Percentiles rank a stretch among this genome's conserved stretches.
Evolutionary conservation across 768 basidiomycete species (phyloP).

Genomic region (Kwoniella dejecticola): DNA sequence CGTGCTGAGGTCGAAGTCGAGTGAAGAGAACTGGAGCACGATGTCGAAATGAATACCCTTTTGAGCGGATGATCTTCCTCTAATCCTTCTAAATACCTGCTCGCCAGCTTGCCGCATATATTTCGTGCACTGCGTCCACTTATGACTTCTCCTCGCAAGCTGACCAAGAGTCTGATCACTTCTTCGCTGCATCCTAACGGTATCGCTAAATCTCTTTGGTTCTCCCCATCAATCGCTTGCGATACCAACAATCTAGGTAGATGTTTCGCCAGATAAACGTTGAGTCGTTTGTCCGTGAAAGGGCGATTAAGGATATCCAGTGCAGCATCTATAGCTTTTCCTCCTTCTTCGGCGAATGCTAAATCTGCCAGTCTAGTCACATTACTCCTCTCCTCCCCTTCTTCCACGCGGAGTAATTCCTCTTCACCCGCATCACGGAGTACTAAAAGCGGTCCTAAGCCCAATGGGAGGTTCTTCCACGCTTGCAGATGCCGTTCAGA

Average conservation of each 20-base stretch:
- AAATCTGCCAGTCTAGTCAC: slow-evolving; percentile 18
- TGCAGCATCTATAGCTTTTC: slow-evolving; percentile 8
- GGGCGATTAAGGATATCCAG: slow-evolving; percentile 29
- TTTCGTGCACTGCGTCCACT: slow-evolving; percentile 3
- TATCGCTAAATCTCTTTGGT: slow-evolving; percentile 11
- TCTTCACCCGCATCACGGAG: slow-evolving; percentile 4
- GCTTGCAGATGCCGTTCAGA: slow-evolving; percentile 12
- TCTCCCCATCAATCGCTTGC: slow-evolving; percentile 3
- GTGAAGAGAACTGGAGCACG: background rate
- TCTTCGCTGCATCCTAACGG: background rate
- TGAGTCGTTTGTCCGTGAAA: background rate
- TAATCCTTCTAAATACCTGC: slow-evolving; percentile 17
- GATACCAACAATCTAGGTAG: slow-evolving; percentile 20
- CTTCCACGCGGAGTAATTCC: slow-evolving; percentile 16
- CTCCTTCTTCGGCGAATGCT: slow-evolving; percentile 10
- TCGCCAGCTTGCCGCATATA: slow-evolving; percentile 3
- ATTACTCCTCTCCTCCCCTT: slow-evolving; percentile 26
- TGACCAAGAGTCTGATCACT: slow-evolving; percentile 10
- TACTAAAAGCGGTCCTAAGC: slow-evolving; percentile 12
- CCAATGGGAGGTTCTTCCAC: slow-evolving; percentile 27
- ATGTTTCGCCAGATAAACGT: slow-evolving; percentile 11
- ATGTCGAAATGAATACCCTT: background rate
- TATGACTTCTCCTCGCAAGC: slow-evolving; percentile 4
- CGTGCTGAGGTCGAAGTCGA: too few species aligned
- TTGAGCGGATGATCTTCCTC: slow-evolving; percentile 22